Percentiles rank a stretch among this genome's conserved stretches.
These are phyloP conservation scores for Myriosclerotinia curreyana DNA, from an alignment of 2,329 filamentous ascomycete genomes.

Conservation along the genomic window DNA sequence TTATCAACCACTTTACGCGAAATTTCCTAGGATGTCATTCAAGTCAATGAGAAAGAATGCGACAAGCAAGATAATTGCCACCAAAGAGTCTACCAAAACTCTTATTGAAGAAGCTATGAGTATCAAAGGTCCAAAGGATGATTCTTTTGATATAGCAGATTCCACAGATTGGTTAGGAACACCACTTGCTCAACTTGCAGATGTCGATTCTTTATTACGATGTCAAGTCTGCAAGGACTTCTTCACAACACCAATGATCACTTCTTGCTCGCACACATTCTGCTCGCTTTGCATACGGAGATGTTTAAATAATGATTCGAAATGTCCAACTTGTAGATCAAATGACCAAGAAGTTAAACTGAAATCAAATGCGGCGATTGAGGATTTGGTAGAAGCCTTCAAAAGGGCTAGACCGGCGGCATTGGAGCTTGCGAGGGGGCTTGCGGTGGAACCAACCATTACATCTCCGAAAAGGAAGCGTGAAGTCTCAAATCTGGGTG, in stretches of 20 bases:
- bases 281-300: constrained; percentile 94
- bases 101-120: constrained; percentile 22
- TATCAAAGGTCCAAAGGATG: constrained; percentile 22
- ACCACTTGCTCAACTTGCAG: constrained; percentile 60
- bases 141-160: constrained; percentile 56
- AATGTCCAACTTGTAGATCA: constrained; percentile 80
- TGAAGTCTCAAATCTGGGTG: constrained; percentile 32
- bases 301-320: constrained; percentile 76
- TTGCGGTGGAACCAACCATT: constrained; percentile 32
- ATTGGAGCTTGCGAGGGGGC: constrained; percentile 59
- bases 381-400: constrained; percentile 82
- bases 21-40: constrained; percentile 21
- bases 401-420: constrained; percentile 59
- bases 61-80: constrained; percentile 17
- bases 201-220: constrained; percentile 79
- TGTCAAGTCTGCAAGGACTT: constrained; percentile 99
- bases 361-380: constrained; percentile 77
- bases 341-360: constrained; percentile 80
- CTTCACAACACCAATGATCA: constrained; percentile 91
- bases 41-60: constrained; percentile 20
- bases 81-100: constrained; percentile 2
- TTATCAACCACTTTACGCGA: constrained; percentile 35
- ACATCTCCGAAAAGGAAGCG: constrained; percentile 53
- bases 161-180: constrained; percentile 84
- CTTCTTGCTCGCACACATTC: constrained; percentile 91